A percentile compares a stretch with the other conserved stretches of the same genome.
phyloP scores from a whole-genome alignment of 352 stramenopile species.

The Globisporangium takayamanum region DNA sequence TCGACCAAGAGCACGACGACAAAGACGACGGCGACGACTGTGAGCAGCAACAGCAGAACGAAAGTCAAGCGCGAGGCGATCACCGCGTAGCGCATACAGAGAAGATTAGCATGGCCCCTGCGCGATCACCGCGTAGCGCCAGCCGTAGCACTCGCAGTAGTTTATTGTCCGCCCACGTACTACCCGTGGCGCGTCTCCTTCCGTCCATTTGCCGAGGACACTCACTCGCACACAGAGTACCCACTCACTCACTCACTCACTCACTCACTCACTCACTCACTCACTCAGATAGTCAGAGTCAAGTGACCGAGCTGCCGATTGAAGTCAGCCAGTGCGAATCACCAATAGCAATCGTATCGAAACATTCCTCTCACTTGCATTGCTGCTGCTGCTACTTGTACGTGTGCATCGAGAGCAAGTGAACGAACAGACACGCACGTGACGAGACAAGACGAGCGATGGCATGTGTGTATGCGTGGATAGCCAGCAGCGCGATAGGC shows the following conservation, averaged over 20 bases:
- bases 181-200: background rate
- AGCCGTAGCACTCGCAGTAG: background rate
- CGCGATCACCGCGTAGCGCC: slow-evolving; percentile 11
- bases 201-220: background rate
- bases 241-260: too few relatives aligned
- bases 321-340: background rate
- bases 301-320: background rate
- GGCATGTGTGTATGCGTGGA: background rate
- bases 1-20: background rate
- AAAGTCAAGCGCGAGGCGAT: slow-evolving; percentile 13
- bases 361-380: background rate
- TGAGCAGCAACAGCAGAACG: slow-evolving; percentile 1
- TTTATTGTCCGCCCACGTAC: background rate
- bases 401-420: too few relatives aligned
- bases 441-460: too few relatives aligned
- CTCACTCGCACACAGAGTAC: too few relatives aligned
- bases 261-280: too few relatives aligned
- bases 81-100: slow-evolving; percentile 6
- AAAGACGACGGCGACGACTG: slow-evolving; percentile 1
- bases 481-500: background rate
- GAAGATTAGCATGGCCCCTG: too few relatives aligned
- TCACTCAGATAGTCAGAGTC: background rate
- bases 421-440: too few relatives aligned
- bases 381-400: background rate
- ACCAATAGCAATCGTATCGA: background rate